Percentiles rank a stretch among this genome's conserved stretches.
These are phyloP conservation scores for Pseudevernia furfuracea DNA, from an alignment of 495 filamentous ascomycete species.

Conservation along the genomic window DNA sequence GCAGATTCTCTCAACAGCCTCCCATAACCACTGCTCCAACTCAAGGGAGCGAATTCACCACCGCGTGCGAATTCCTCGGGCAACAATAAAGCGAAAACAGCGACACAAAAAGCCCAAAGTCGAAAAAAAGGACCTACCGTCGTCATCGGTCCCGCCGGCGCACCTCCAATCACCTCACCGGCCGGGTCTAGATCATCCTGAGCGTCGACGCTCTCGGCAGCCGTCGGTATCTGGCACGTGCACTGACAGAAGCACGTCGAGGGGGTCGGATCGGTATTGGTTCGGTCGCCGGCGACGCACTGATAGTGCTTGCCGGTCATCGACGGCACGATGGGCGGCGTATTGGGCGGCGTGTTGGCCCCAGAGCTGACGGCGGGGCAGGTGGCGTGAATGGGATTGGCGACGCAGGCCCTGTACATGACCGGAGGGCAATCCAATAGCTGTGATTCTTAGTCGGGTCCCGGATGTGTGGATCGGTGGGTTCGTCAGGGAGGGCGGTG, in stretches of 20 bases:
- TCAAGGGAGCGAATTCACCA: too few species aligned
- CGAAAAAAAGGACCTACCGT: not conserved
- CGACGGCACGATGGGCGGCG: too few species aligned
- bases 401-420: too few species aligned
- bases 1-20: not conserved
- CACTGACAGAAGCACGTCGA: not conserved
- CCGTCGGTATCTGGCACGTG: not conserved
- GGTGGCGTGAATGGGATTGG: not conserved
- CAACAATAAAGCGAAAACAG: too few species aligned
- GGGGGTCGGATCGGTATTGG: not conserved
- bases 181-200: too few species aligned
- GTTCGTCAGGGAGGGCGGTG: not conserved
- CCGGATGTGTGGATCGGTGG: not conserved
- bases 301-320: not conserved
- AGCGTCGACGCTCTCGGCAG: not conserved
- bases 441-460: not conserved
- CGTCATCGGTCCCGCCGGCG: too few species aligned
- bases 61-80: too few species aligned
- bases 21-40: not conserved
- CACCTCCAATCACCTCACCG: too few species aligned
- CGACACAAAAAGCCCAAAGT: not conserved
- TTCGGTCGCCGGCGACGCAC: not conserved
- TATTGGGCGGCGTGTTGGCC: too few species aligned
- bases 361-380: not conserved
- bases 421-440: too few species aligned